Evolutionary conservation across 2,329 filamentous ascomycete genomes (phyloP).

Genomic region (Alternaria triticimaculans): DNA sequence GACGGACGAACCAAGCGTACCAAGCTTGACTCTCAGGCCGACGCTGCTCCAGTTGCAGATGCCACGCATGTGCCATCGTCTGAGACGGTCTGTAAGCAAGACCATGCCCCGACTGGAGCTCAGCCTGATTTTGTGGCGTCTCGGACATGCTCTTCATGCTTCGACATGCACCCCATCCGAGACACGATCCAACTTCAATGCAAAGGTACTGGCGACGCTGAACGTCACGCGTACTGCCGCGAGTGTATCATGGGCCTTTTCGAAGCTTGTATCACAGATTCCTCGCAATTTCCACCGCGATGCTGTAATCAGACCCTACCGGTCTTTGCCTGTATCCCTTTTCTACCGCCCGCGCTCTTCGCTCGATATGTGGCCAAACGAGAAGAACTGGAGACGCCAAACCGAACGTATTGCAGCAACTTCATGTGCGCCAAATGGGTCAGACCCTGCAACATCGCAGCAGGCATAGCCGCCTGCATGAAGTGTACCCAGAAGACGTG

Average conservation of each 20-base stretch:
- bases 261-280: not conserved
- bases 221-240: not conserved
- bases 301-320: not conserved
- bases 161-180: not conserved
- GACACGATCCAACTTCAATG: not conserved
- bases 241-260: not conserved
- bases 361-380: not conserved
- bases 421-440: not conserved
- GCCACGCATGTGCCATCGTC: too few relatives aligned
- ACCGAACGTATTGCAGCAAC: not conserved
- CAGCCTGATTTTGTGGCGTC: too few relatives aligned
- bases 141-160: not conserved
- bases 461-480: not conserved
- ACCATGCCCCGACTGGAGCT: too few relatives aligned
- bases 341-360: not conserved
- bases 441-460: not conserved
- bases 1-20: not conserved
- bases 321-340: not conserved
- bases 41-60: too few relatives aligned
- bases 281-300: not conserved
- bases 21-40: not conserved
- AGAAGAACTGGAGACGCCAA: not conserved
- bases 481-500: not conserved
- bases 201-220: not conserved
- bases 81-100: too few relatives aligned